Evolutionary conservation across 345 rosid genomes (phyloP).

Genomic region (Salix caprea): DNA sequence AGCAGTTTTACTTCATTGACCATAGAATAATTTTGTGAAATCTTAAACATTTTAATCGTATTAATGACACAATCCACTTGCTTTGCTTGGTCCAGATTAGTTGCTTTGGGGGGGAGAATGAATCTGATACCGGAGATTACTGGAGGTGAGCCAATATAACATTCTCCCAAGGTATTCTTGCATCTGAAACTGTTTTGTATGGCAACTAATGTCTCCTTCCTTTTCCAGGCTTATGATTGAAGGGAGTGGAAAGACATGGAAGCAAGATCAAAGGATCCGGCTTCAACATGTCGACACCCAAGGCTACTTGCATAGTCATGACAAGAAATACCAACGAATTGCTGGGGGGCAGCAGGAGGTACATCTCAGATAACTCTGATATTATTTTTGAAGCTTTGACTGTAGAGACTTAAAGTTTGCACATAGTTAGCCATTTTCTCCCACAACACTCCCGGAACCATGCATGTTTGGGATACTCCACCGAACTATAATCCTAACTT

Average conservation of each 20-base stretch:
- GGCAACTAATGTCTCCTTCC: conserved; percentile 9
- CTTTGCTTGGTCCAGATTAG: conserved; percentile 55
- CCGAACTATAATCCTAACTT: not conserved
- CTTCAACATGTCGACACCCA: conserved; percentile 94
- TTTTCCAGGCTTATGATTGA: conserved; percentile 69
- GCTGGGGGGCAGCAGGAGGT: conserved; percentile 99
- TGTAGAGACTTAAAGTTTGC: not conserved
- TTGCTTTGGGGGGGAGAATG: conserved; percentile 90
- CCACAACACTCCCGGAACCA: not conserved
- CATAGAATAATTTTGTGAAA: not conserved
- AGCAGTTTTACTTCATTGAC: not conserved
- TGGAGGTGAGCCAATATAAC: conserved; percentile 62
- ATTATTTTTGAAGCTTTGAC: not conserved
- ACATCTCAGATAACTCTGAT: not conserved
- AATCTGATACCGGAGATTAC: conserved; percentile 91
- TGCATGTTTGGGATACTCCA: not conserved
- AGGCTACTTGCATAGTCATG: conserved; percentile 93
- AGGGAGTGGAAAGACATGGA: conserved; percentile 93
- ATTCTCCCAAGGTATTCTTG: not conserved
- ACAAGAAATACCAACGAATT: conserved; percentile 90
- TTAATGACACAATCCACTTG: not conserved
- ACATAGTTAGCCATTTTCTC: not conserved
- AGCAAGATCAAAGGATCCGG: conserved; percentile 83
- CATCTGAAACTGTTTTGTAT: not conserved
- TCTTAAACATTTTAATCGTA: not conserved